Evolutionary conservation across 495 filamentous ascomycete genomes (phyloP).

Genomic region (Hyaloscypha hepaticicola): DNA sequence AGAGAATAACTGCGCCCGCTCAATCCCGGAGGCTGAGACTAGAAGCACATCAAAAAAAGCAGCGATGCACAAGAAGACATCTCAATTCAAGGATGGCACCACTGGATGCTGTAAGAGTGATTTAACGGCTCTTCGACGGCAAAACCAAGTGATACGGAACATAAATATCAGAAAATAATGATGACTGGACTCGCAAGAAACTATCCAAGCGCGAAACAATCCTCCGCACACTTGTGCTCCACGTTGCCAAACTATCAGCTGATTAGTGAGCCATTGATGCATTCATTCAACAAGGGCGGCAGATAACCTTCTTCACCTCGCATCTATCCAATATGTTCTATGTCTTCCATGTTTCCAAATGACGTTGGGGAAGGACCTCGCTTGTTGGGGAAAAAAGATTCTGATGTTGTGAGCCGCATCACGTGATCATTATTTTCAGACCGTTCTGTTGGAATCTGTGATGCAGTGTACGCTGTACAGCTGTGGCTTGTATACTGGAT

Average conservation of each 20-base stretch:
- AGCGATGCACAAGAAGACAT: neutral
- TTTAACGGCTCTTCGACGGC: neutral
- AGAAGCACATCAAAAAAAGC: neutral
- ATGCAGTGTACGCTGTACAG: too few relatives aligned
- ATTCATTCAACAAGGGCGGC: neutral
- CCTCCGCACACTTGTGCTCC: neutral
- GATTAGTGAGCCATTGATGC: neutral
- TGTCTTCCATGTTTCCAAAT: too few relatives aligned
- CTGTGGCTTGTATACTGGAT: too few relatives aligned
- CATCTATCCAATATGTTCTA: too few relatives aligned
- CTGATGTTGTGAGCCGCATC: too few relatives aligned
- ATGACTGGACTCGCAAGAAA: neutral
- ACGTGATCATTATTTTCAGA: too few relatives aligned
- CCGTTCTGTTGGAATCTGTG: too few relatives aligned
- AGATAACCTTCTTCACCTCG: too few relatives aligned
- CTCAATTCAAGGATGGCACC: neutral
- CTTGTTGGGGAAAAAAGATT: too few relatives aligned
- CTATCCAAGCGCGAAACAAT: neutral
- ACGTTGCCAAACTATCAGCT: neutral
- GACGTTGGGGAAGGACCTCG: too few relatives aligned
- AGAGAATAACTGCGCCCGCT: neutral
- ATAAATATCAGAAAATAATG: neutral
- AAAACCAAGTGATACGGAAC: neutral
- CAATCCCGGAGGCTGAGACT: neutral
- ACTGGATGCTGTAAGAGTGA: neutral